Evolutionary conservation across 2,329 filamentous ascomycete genomes (phyloP).

Genomic region (Bipolaris zeicola): DNA sequence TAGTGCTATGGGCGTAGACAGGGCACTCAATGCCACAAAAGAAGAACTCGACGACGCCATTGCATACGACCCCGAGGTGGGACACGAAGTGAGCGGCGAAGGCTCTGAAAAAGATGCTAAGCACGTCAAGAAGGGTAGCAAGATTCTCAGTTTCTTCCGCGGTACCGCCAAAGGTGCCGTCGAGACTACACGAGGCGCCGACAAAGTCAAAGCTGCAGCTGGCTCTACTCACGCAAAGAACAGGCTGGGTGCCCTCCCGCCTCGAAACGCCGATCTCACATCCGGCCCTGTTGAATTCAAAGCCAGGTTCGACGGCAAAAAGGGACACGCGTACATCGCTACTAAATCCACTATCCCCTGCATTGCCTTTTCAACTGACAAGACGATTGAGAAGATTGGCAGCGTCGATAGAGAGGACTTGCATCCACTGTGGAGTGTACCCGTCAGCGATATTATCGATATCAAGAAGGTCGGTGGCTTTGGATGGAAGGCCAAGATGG

Average conservation of each 20-base stretch:
- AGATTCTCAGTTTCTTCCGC: constrained; percentile 70
- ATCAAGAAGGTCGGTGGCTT: constrained; percentile 80
- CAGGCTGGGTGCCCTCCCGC: constrained; percentile 70
- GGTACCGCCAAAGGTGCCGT: constrained; percentile 72
- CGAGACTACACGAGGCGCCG: constrained; percentile 72
- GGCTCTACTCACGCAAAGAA: constrained; percentile 68
- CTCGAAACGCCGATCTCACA: constrained; percentile 50
- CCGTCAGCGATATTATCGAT: constrained; percentile 73
- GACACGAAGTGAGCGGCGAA: constrained; percentile 58
- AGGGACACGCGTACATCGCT: constrained; percentile 73
- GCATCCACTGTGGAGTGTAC: constrained; percentile 69
- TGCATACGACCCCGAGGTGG: constrained; percentile 52
- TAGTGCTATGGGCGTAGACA: constrained; percentile 58
- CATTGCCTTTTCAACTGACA: constrained; percentile 67
- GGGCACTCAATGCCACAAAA: constrained; percentile 65
- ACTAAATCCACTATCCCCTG: constrained; percentile 70
- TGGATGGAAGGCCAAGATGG: constrained; percentile 82
- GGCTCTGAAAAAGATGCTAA: constrained; percentile 56
- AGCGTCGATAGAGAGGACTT: constrained; percentile 57
- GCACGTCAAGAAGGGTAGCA: constrained; percentile 55
- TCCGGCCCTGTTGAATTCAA: constrained; percentile 79
- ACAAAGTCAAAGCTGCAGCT: constrained; percentile 70
- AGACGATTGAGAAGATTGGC: constrained; percentile 53
- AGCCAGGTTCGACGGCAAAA: constrained; percentile 70
- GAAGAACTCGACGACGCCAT: constrained; percentile 70